A percentile compares a stretch with the other conserved stretches of the same genome.
These are phyloP conservation scores for Hemisphaericaspora xylanilytica DNA, from an alignment of 1,139 yeast species.

Conservation along the genomic window DNA sequence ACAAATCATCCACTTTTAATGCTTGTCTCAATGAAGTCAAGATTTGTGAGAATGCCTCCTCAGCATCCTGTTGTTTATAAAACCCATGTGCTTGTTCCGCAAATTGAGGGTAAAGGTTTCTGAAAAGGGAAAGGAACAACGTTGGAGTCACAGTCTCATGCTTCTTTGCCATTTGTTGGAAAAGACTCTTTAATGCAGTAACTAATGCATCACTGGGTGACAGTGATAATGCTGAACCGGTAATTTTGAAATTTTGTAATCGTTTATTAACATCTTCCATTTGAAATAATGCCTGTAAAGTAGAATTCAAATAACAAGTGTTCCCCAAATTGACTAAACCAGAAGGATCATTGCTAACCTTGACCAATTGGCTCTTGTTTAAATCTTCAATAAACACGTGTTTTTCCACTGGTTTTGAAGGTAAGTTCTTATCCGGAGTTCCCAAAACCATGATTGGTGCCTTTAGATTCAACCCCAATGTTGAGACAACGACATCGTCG, in stretches of 20 bases:
- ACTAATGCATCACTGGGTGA: constrained; percentile 17
- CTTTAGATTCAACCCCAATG: constrained; percentile 57
- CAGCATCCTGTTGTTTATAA: constrained; percentile 96
- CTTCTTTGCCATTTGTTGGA: constrained; percentile 46
- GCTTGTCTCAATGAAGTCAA: constrained; percentile 52
- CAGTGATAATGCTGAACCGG: constrained; percentile 8
- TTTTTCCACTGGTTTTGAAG: constrained; percentile 55
- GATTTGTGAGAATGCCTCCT: constrained; percentile 87
- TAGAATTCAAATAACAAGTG: constrained; percentile 90
- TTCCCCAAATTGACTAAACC: constrained; percentile 90
- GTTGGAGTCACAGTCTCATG: constrained; percentile 56
- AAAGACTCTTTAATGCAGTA: constrained; percentile 39
- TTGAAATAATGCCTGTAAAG: constrained; percentile 75
- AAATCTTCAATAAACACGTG: constrained; percentile 71
- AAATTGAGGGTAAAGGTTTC: constrained; percentile 81
- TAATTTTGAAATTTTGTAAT: constrained; percentile 19
- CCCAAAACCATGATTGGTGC: constrained; percentile 88
- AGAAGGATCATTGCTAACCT: constrained; percentile 56
- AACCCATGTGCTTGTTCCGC: constrained; percentile 74
- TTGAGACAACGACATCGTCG: constrained; percentile 51
- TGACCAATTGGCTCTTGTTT: constrained; percentile 42
- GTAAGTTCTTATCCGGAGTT: constrained; percentile 71
- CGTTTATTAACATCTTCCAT: constrained; percentile 55
- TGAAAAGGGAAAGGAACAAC: constrained; percentile 59
- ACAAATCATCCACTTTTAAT: constrained; percentile 53